Conservation (phyloP, 345 rosid species). For the Geranium rotundifolium region DNA sequence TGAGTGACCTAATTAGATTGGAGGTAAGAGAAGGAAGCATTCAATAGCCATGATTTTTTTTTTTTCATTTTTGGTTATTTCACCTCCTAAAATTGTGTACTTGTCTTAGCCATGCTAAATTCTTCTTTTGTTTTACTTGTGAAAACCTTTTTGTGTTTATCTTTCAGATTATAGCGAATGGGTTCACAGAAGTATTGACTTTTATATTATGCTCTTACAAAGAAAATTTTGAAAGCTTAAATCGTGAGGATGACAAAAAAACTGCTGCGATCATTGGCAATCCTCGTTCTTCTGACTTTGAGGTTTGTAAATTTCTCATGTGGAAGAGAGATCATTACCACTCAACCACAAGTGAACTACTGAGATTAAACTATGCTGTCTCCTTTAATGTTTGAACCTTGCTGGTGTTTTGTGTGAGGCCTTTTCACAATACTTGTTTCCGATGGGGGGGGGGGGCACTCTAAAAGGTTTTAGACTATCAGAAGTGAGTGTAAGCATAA, state of each 20-base stretch:
- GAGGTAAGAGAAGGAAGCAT: slow-evolving; percentile 39
- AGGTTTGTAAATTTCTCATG: slow-evolving; percentile 36
- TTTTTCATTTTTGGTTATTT: too few relatives aligned
- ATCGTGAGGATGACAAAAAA: slow-evolving; percentile 46
- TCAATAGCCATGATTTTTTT: too few relatives aligned
- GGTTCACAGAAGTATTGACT: slow-evolving; percentile 67
- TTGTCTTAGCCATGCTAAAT: neutral
- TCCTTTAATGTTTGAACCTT: neutral
- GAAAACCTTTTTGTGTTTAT: slow-evolving; percentile 1
- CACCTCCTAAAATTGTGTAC: neutral
- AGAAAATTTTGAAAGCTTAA: slow-evolving; percentile 64
- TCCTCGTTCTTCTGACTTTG: slow-evolving; percentile 87
- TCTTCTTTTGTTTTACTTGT: neutral
- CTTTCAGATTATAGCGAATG: slow-evolving; percentile 61
- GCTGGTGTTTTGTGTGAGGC: neutral
- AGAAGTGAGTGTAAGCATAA: neutral
- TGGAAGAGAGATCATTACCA: neutral
- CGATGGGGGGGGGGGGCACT: too few relatives aligned
- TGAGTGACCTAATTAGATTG: slow-evolving; percentile 61
- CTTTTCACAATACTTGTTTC: neutral
- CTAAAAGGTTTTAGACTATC: too few relatives aligned
- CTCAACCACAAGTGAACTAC: neutral
- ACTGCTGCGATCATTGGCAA: slow-evolving; percentile 55
- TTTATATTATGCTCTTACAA: slow-evolving; percentile 67
- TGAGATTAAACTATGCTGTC: neutral